These are phyloP conservation scores for Urtica urens DNA, from an alignment of 306 rosid genomes.

Conservation along the genomic window DNA sequence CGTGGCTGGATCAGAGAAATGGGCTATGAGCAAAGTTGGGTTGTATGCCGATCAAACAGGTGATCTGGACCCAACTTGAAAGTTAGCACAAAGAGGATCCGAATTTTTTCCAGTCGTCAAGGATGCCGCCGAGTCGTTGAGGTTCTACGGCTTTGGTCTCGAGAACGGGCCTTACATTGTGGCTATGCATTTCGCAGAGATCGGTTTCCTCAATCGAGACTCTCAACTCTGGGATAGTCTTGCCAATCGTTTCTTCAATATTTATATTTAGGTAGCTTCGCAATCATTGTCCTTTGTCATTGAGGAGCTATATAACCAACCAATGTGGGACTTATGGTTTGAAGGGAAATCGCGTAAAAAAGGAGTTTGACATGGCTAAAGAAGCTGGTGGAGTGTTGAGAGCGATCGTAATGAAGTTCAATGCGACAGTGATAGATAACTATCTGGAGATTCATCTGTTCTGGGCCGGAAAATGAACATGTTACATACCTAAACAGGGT, in stretches of 20 bases:
- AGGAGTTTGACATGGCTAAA: constrained; percentile 13
- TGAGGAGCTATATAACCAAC: not conserved
- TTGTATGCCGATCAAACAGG: constrained; percentile 3
- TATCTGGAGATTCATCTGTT: constrained; percentile 20
- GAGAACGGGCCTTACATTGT: constrained; percentile 40
- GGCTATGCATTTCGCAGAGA: constrained; percentile 44
- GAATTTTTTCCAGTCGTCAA: constrained; percentile 14
- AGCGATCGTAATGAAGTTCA: not conserved
- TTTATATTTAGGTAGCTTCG: constrained; percentile 42
- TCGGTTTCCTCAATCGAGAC: constrained; percentile 13
- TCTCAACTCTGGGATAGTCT: constrained; percentile 20
- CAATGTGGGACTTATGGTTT: not conserved
- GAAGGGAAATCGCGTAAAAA: not conserved
- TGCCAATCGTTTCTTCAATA: constrained; percentile 47
- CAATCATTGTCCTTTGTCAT: not conserved
- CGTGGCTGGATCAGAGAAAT: constrained; percentile 2
- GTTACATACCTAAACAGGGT: constrained; percentile 14
- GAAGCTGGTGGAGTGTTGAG: constrained; percentile 16
- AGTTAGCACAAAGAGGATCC: not conserved
- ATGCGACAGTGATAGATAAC: constrained; percentile 7
- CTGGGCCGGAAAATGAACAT: constrained; percentile 21
- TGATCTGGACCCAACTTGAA: not conserved
- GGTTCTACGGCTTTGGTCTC: constrained; percentile 43
- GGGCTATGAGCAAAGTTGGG: constrained; percentile 25
- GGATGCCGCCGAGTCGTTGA: constrained; percentile 15